phyloP scores from a whole-genome alignment of 371 early-diverging fungal species.

The Synchytrium microbalum region DNA sequence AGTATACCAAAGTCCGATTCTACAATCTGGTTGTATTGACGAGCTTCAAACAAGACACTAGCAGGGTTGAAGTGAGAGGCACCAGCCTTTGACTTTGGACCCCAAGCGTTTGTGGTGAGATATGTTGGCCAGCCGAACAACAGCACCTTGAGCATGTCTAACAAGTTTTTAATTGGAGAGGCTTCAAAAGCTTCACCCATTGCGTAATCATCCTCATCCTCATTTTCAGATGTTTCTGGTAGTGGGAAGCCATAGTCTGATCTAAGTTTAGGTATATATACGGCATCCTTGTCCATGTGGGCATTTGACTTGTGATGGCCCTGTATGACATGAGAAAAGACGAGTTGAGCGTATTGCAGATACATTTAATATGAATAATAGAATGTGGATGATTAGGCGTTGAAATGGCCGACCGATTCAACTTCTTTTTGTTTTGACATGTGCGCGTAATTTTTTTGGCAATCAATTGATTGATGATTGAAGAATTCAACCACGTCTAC shows the following conservation, averaged over 20 bases:
- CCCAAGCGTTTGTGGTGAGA: constrained; percentile 50
- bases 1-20: constrained; percentile 62
- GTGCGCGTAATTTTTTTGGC: too few species aligned
- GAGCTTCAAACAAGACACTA: constrained; percentile 63
- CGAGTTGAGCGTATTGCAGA: too few species aligned
- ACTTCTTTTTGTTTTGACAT: too few species aligned
- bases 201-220: constrained; percentile 36
- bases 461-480: neutral
- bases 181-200: constrained; percentile 45
- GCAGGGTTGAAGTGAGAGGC: constrained; percentile 75
- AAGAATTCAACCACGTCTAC: neutral
- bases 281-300: constrained; percentile 79
- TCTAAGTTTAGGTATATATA: constrained; percentile 73
- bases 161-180: constrained; percentile 50
- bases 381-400: constrained; percentile 64
- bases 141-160: constrained; percentile 54
- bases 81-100: constrained; percentile 29
- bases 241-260: constrained; percentile 35
- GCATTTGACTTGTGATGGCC: constrained; percentile 79
- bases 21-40: constrained; percentile 56
- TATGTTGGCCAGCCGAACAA: constrained; percentile 81
- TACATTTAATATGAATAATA: too few species aligned
- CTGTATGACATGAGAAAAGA: neutral
- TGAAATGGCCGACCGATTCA: too few species aligned
- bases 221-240: constrained; percentile 24